Evolutionary conservation across 1,139 yeast species (phyloP).

Genomic region (Suhomyces kunorum): DNA sequence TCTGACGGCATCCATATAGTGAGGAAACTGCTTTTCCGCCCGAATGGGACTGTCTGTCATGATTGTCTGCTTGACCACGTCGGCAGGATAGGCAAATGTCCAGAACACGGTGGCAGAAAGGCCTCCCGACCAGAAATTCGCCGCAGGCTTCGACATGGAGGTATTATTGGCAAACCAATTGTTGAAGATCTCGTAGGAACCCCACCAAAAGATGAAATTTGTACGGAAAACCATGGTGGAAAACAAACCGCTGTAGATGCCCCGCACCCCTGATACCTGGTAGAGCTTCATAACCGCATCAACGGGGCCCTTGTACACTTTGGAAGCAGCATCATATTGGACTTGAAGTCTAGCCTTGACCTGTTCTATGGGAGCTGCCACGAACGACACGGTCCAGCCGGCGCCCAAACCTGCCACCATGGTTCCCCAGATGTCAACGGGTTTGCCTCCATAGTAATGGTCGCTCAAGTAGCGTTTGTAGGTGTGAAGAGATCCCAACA

Average conservation of each 20-base stretch:
- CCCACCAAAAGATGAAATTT: slow-evolving; percentile 93
- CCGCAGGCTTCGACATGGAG: slow-evolving; percentile 59
- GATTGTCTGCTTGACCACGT: slow-evolving; percentile 84
- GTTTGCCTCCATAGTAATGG: slow-evolving; percentile 56
- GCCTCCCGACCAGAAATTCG: slow-evolving; percentile 93
- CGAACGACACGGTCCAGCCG: slow-evolving; percentile 89
- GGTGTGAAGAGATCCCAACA: slow-evolving; percentile 83
- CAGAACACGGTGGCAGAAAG: slow-evolving; percentile 83
- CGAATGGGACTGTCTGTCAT: slow-evolving; percentile 76
- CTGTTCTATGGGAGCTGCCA: slow-evolving; percentile 92
- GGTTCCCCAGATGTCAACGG: slow-evolving; percentile 71
- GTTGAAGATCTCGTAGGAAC: slow-evolving; percentile 80
- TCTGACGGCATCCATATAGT: slow-evolving; percentile 72
- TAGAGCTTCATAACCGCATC: slow-evolving; percentile 63
- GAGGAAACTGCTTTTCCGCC: slow-evolving; percentile 61
- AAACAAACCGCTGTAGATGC: slow-evolving; percentile 76
- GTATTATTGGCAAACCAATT: slow-evolving; percentile 67
- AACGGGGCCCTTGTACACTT: slow-evolving; percentile 72
- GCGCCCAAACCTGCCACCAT: slow-evolving; percentile 78
- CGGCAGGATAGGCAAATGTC: slow-evolving; percentile 88
- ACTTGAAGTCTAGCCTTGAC: slow-evolving; percentile 87
- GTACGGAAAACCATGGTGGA: slow-evolving; percentile 88
- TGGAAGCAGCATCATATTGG: slow-evolving; percentile 79
- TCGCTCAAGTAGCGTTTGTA: slow-evolving; percentile 71
- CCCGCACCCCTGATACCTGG: slow-evolving; percentile 62